Evolutionary conservation across 2,329 filamentous ascomycete species (phyloP).

Genomic region (Xylariaceae sp.): DNA sequence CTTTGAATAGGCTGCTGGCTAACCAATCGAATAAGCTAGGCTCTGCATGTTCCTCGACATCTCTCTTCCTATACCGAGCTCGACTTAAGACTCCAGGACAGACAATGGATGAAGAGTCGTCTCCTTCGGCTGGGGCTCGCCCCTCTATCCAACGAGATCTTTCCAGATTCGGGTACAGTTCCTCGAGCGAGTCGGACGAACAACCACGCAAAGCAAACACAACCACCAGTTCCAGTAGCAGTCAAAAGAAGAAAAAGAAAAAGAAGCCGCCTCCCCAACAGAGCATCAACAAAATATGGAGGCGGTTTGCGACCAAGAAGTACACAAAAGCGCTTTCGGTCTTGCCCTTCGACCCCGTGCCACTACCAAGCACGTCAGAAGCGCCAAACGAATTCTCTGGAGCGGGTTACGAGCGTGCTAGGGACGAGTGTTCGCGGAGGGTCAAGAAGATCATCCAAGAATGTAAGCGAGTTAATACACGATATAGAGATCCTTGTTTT

Average conservation of each 20-base stretch:
- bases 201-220: constrained; percentile 44
- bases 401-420: constrained; percentile 68
- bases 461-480: constrained; percentile 77
- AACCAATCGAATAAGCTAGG: neutral
- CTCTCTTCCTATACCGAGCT: neutral
- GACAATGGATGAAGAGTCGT: constrained; percentile 16
- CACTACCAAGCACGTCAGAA: constrained; percentile 55
- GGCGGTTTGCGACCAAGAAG: constrained; percentile 63
- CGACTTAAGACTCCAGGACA: neutral
- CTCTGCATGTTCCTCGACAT: neutral
- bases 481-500: constrained; percentile 73
- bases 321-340: constrained; percentile 71
- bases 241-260: constrained; percentile 65
- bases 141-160: constrained; percentile 34
- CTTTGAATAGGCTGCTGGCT: neutral
- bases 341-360: constrained; percentile 68
- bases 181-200: constrained; percentile 58
- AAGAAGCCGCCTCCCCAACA: constrained; percentile 67
- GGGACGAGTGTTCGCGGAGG: constrained; percentile 67
- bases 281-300: constrained; percentile 72
- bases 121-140: constrained; percentile 22
- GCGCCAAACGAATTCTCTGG: constrained; percentile 66
- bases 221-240: constrained; percentile 40
- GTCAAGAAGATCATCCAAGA: constrained; percentile 67
- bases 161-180: constrained; percentile 53